phyloP scores from a whole-genome alignment of 176 grass and related monocot species.

The Bolboschoenus planiculmis region DNA sequence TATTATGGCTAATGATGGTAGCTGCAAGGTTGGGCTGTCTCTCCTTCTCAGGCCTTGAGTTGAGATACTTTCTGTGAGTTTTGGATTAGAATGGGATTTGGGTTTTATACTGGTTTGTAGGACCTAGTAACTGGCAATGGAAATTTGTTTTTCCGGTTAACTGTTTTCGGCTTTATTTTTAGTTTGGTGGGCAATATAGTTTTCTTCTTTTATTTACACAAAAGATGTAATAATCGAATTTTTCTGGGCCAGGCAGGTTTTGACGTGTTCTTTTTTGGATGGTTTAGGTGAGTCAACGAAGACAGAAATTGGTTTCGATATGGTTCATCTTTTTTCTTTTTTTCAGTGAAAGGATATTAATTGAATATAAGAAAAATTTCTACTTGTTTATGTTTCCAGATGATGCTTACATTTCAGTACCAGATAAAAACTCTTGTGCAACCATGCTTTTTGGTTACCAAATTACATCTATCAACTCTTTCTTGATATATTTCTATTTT shows the following conservation, averaged over 20 bases:
- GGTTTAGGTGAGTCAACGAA: neutral
- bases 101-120: conserved; percentile 1
- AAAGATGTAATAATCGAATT: conserved; percentile 4
- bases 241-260: neutral
- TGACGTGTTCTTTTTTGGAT: neutral
- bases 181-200: conserved; percentile 1
- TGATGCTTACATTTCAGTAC: neutral
- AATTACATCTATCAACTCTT: neutral
- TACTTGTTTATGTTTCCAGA: neutral
- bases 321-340: neutral
- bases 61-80: conserved; percentile 7
- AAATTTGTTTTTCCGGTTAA: neutral
- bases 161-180: neutral
- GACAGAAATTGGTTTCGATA: neutral
- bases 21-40: conserved; percentile 51
- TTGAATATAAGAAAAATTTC: neutral
- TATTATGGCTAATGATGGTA: conserved; percentile 54
- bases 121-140: neutral
- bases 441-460: neutral
- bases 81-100: neutral
- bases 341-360: neutral
- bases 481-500: neutral
- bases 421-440: neutral
- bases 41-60: conserved; percentile 57
- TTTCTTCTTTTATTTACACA: neutral